Evolutionary conservation across 306 rosid genomes (phyloP).

Genomic region (Abrus precatorius): DNA sequence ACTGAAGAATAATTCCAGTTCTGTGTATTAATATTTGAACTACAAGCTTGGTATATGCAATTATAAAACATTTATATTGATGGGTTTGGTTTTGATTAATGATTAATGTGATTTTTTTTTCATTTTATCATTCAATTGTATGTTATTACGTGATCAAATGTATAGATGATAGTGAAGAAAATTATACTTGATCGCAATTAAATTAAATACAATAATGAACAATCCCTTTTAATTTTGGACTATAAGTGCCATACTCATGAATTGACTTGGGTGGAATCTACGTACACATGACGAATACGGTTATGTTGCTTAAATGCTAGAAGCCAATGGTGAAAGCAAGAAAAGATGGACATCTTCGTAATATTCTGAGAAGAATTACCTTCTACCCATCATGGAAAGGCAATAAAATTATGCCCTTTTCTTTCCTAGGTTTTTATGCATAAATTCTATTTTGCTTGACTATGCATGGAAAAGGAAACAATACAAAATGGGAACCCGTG

Average conservation of each 20-base stretch:
- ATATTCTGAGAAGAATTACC: slow-evolving; percentile 23
- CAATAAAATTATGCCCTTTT: neutral
- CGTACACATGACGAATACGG: neutral
- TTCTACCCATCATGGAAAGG: slow-evolving; percentile 25
- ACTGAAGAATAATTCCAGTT: slow-evolving; percentile 36
- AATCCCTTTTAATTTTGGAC: neutral
- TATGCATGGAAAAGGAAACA: neutral
- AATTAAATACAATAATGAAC: no score
- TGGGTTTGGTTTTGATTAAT: slow-evolving; percentile 2
- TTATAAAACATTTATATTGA: slow-evolving; percentile 27
- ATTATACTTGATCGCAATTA: neutral
- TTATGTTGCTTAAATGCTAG: neutral
- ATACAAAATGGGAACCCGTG: neutral
- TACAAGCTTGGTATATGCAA: slow-evolving; percentile 36
- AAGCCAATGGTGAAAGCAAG: neutral
- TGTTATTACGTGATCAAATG: neutral
- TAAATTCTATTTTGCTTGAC: slow-evolving; percentile 4
- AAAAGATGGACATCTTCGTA: neutral
- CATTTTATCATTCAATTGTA: neutral
- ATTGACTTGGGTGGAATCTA: no score
- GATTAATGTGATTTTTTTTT: neutral
- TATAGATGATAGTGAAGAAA: neutral
- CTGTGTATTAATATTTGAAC: slow-evolving; percentile 22
- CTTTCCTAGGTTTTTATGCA: slow-evolving; percentile 29
- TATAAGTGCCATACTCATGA: neutral